Percentiles rank a stretch among this genome's conserved stretches.
Evolutionary conservation across 495 filamentous ascomycete species (phyloP).

Genomic region (Neurospora tetraspora): DNA sequence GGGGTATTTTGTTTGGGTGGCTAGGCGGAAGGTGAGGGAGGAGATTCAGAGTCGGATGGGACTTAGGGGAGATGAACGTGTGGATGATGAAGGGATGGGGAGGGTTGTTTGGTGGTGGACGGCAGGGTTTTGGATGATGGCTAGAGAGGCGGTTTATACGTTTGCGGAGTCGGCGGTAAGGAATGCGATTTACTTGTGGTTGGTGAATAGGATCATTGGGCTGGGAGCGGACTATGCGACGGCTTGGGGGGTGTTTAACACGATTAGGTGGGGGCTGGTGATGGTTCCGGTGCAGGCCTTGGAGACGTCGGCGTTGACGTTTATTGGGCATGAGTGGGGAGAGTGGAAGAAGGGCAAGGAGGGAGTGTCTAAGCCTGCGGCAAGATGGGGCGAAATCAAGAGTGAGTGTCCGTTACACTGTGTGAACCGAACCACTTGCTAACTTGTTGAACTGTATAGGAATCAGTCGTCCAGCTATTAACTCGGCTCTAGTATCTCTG

Average conservation of each 20-base stretch:
- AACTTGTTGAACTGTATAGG: neutral
- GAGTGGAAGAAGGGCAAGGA: slow-evolving; percentile 30
- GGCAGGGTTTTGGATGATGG: neutral
- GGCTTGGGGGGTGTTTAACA: slow-evolving; percentile 67
- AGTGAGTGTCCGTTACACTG: neutral
- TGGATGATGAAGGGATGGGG: neutral
- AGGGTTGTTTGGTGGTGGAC: neutral
- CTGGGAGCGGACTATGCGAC: slow-evolving; percentile 58
- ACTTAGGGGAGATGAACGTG: neutral
- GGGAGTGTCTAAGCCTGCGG: neutral
- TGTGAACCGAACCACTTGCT: neutral
- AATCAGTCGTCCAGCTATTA: slow-evolving; percentile 7
- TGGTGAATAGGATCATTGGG: slow-evolving; percentile 52
- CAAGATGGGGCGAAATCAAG: neutral
- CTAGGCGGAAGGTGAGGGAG: slow-evolving; percentile 9
- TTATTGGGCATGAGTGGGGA: slow-evolving; percentile 63
- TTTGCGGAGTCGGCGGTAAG: slow-evolving; percentile 56
- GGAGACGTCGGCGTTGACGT: slow-evolving; percentile 54
- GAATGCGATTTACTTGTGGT: slow-evolving; percentile 65
- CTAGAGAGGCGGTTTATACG: slow-evolving; percentile 18
- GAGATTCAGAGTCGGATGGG: too few species aligned
- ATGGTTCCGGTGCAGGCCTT: slow-evolving; percentile 66
- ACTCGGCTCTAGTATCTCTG: slow-evolving; percentile 45
- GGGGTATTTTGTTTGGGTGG: slow-evolving; percentile 46
- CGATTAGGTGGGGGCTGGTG: slow-evolving; percentile 67